Percentiles rank a stretch among this genome's conserved stretches.
phyloP scores from a whole-genome alignment of 768 basidiomycete species.

The Paxillus involutus region DNA sequence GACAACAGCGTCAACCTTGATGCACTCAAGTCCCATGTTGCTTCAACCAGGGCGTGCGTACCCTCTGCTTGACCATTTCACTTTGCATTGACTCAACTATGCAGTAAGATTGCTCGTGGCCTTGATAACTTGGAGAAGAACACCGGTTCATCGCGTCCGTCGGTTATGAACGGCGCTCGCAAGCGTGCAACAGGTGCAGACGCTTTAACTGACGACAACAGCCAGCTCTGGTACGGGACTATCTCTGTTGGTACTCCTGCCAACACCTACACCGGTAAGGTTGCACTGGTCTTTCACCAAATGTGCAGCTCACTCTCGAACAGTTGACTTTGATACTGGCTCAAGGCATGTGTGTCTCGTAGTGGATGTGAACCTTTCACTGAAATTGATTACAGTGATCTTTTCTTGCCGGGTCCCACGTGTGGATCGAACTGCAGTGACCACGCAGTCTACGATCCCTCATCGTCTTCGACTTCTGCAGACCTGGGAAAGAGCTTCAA shows the following conservation, averaged over 20 bases:
- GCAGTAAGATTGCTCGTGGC: not conserved
- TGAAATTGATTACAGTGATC: conserved; percentile 9
- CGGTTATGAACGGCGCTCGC: not conserved
- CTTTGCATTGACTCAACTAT: not conserved
- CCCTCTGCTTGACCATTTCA: not conserved
- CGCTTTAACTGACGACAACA: not conserved
- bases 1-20: conserved; percentile 6
- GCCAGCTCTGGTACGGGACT: conserved; percentile 2
- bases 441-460: conserved; percentile 25
- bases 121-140: not conserved
- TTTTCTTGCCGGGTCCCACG: conserved; percentile 4
- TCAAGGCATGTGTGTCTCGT: conserved; percentile 11
- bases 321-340: conserved; percentile 30
- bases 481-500: conserved; percentile 22
- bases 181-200: not conserved
- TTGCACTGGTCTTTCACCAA: too few species aligned
- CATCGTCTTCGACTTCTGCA: conserved; percentile 24
- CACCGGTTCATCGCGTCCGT: not conserved
- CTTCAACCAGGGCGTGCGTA: conserved; percentile 9
- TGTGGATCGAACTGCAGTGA: conserved; percentile 24
- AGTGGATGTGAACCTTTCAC: not conserved
- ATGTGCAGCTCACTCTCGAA: not conserved
- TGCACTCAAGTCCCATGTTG: conserved; percentile 6
- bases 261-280: conserved; percentile 6
- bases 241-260: conserved; percentile 6